Percentiles rank a stretch among this genome's conserved stretches.
phyloP scores from a whole-genome alignment of 2,329 filamentous ascomycete species.

The Pseudocercospora vitis region DNA sequence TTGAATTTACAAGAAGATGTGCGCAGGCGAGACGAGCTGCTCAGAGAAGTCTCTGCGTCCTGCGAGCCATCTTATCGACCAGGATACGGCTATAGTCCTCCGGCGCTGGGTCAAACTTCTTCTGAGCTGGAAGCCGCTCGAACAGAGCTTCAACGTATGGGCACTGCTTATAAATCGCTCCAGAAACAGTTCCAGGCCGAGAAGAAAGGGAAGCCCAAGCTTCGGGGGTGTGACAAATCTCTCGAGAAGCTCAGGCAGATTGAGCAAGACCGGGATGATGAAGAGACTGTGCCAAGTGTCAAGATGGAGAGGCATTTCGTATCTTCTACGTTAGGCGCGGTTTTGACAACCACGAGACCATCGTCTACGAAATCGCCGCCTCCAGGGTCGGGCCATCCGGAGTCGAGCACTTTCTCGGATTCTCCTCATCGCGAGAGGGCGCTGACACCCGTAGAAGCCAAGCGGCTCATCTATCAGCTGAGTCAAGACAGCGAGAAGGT shows the following conservation, averaged over 20 bases:
- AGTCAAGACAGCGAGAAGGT: neutral
- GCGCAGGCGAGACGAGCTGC: constrained; percentile 1
- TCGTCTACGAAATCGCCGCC: neutral
- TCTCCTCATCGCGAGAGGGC: neutral
- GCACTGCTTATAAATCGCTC: constrained; percentile 11
- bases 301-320: neutral
- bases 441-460: neutral
- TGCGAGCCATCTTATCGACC: constrained; percentile 2
- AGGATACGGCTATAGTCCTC: constrained; percentile 4
- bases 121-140: constrained; percentile 16
- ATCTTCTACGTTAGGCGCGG: neutral
- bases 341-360: neutral
- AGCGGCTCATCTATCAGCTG: neutral
- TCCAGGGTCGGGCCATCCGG: no score
- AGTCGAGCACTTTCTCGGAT: no score
- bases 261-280: constrained; percentile 23
- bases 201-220: constrained; percentile 17
- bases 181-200: constrained; percentile 25
- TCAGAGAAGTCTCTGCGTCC: constrained; percentile 3
- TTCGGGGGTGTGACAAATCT: constrained; percentile 10
- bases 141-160: constrained; percentile 17
- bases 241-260: constrained; percentile 16
- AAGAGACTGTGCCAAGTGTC: constrained; percentile 14
- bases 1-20: constrained; percentile 4
- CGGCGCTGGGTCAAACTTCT: neutral